These are phyloP conservation scores for Phytopythium sindhum DNA, from an alignment of 352 stramenopile genomes.

Conservation along the genomic window DNA sequence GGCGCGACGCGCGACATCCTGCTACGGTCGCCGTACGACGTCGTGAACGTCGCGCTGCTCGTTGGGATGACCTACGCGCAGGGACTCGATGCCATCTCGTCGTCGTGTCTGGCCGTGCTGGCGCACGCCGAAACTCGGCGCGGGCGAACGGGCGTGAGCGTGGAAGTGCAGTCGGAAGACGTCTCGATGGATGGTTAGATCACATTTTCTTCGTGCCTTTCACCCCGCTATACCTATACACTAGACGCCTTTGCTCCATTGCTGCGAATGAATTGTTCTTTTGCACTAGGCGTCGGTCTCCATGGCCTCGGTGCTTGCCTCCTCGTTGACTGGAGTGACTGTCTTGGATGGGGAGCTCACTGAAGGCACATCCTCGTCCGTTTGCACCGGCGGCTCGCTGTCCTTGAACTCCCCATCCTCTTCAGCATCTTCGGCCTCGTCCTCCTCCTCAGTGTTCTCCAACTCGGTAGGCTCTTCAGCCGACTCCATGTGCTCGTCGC, in stretches of 20 bases:
- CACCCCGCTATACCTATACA: neutral
- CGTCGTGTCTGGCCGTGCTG: slow-evolving; percentile 49
- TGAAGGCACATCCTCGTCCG: neutral
- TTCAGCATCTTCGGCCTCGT: slow-evolving; percentile 10
- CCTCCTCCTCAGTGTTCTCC: slow-evolving; percentile 15
- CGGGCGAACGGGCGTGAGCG: slow-evolving; percentile 40
- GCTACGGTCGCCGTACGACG: slow-evolving; percentile 76
- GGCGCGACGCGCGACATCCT: slow-evolving; percentile 70
- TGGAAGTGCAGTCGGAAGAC: slow-evolving; percentile 26
- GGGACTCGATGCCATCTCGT: slow-evolving; percentile 61
- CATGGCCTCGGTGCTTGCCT: slow-evolving; percentile 16
- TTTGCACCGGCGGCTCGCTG: slow-evolving; percentile 2
- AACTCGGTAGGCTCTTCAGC: slow-evolving; percentile 27
- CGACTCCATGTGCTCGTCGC: slow-evolving; percentile 43
- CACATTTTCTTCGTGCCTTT: neutral
- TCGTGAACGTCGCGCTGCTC: slow-evolving; percentile 77
- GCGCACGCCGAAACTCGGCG: slow-evolving; percentile 57
- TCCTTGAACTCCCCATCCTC: slow-evolving; percentile 17
- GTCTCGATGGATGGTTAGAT: slow-evolving; percentile 44
- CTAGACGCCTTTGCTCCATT: neutral
- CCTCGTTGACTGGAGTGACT: neutral
- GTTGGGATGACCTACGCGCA: slow-evolving; percentile 68
- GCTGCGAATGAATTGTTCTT: neutral
- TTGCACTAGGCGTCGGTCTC: slow-evolving; percentile 19
- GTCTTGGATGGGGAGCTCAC: neutral